These are phyloP conservation scores for Pythium phragmiticola DNA, from an alignment of 352 stramenopile species.

Conservation along the genomic window DNA sequence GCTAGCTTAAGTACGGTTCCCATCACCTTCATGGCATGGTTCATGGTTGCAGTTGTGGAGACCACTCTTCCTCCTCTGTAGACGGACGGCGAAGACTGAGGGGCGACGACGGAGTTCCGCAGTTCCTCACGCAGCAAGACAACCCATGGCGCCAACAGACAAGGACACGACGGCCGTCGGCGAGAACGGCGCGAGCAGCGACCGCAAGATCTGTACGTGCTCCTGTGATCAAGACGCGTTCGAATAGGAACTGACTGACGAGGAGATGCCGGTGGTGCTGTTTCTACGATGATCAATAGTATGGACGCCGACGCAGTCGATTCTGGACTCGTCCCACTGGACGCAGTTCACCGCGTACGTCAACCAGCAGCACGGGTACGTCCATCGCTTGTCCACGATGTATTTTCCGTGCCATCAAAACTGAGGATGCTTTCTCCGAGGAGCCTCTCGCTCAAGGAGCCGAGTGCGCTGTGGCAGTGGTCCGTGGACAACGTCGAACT, in stretches of 20 bases:
- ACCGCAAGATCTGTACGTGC: slow-evolving; percentile 21
- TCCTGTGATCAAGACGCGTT: not conserved
- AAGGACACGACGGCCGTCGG: not conserved
- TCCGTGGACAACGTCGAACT: slow-evolving; percentile 62
- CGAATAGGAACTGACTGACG: not conserved
- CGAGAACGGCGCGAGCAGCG: slow-evolving; percentile 10
- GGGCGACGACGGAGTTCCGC: not conserved
- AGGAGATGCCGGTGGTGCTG: not conserved
- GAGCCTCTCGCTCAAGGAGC: slow-evolving; percentile 41
- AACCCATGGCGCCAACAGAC: slow-evolving; percentile 2
- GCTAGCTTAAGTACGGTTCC: slow-evolving; percentile 2
- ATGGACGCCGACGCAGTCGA: slow-evolving; percentile 47
- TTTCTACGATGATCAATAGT: slow-evolving; percentile 28
- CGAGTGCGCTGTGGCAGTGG: slow-evolving; percentile 67
- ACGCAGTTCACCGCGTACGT: slow-evolving; percentile 64
- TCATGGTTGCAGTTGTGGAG: no score
- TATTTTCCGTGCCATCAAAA: not conserved
- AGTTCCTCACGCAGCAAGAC: not conserved
- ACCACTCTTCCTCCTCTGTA: not conserved
- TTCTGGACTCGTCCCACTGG: slow-evolving; percentile 60
- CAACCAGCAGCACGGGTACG: slow-evolving; percentile 52
- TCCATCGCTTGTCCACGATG: not conserved
- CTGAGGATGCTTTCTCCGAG: not conserved
- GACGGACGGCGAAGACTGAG: not conserved
- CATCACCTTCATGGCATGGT: slow-evolving; percentile 13